A percentile compares a stretch with the other conserved stretches of the same genome.
Evolutionary conservation across 768 basidiomycete species (phyloP).

Genomic region (Austroboletus festivus): DNA sequence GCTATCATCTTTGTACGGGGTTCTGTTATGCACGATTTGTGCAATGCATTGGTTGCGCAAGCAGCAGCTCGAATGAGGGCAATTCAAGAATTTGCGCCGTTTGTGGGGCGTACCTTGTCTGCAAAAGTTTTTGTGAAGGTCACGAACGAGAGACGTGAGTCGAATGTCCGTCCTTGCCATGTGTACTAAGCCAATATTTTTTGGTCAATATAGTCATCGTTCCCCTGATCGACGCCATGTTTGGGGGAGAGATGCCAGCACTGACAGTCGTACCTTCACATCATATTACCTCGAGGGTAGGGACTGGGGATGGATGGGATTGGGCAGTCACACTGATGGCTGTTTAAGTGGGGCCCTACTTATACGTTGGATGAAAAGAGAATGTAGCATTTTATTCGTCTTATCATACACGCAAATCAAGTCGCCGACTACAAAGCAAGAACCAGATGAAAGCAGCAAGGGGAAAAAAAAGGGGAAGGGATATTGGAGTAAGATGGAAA

Average conservation of each 20-base stretch:
- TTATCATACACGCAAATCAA: constrained; percentile 1
- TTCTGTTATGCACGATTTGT: not conserved
- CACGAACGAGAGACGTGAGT: constrained; percentile 18
- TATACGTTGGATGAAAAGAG: not conserved
- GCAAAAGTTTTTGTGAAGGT: constrained; percentile 27
- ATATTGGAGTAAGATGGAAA: constrained; percentile 5
- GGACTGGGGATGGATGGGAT: constrained; percentile 21
- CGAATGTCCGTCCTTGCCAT: not conserved
- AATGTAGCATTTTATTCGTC: not conserved
- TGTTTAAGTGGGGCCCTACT: constrained; percentile 12
- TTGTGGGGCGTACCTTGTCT: constrained; percentile 19
- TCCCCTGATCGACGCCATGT: constrained; percentile 21
- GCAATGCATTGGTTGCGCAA: constrained; percentile 10
- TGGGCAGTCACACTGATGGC: constrained; percentile 30
- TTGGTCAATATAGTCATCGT: constrained; percentile 12
- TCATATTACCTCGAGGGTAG: constrained; percentile 23
- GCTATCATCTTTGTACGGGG: constrained; percentile 44
- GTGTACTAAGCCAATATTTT: not conserved
- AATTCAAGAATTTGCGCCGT: constrained; percentile 15
- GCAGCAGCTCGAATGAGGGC: constrained; percentile 13
- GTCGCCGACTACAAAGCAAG: not conserved
- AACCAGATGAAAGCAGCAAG: not conserved
- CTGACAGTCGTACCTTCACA: constrained; percentile 24
- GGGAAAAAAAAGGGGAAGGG: not conserved
- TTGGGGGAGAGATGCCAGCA: constrained; percentile 24